Percentiles rank a stretch among this genome's conserved stretches.
Conservation (phyloP, 2,329 filamentous ascomycete species). For the Botrytis aclada region DNA sequence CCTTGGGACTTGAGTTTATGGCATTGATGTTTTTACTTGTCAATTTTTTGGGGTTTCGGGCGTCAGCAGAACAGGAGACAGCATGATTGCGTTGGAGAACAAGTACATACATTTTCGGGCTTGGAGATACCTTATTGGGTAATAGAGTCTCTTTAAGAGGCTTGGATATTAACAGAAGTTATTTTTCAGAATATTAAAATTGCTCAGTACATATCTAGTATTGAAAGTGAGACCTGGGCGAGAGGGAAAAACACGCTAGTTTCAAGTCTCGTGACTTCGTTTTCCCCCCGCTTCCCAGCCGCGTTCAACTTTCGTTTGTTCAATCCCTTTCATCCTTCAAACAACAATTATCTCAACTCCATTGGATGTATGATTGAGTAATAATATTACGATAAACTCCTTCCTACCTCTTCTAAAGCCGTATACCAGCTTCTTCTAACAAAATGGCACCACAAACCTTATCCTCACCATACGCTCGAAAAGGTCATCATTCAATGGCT, state of each 20-base stretch:
- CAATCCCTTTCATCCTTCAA: not conserved
- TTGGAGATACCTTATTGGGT: not conserved
- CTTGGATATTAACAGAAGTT: not conserved
- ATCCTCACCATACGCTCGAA: not conserved
- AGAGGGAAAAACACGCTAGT: not conserved
- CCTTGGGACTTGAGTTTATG: not conserved
- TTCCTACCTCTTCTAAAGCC: not conserved
- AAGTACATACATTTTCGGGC: not conserved
- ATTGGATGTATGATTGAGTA: not conserved
- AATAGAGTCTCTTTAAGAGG: not conserved
- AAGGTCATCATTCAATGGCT: not conserved
- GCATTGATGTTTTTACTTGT: conserved; percentile 6
- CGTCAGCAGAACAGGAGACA: conserved; percentile 31
- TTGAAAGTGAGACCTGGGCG: not conserved
- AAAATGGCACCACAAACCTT: not conserved
- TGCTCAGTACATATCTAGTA: not conserved
- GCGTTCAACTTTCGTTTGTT: not conserved
- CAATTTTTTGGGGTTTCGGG: conserved; percentile 25
- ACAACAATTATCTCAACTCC: not conserved
- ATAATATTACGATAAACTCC: not conserved
- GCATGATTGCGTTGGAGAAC: conserved; percentile 35
- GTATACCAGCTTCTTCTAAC: not conserved
- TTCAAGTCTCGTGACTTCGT: conserved; percentile 1
- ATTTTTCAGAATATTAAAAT: not conserved
- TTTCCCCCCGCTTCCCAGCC: not conserved